phyloP scores from a whole-genome alignment of 2,329 filamentous ascomycete genomes.

The Magnaporthiopsis rhizophila region DNA sequence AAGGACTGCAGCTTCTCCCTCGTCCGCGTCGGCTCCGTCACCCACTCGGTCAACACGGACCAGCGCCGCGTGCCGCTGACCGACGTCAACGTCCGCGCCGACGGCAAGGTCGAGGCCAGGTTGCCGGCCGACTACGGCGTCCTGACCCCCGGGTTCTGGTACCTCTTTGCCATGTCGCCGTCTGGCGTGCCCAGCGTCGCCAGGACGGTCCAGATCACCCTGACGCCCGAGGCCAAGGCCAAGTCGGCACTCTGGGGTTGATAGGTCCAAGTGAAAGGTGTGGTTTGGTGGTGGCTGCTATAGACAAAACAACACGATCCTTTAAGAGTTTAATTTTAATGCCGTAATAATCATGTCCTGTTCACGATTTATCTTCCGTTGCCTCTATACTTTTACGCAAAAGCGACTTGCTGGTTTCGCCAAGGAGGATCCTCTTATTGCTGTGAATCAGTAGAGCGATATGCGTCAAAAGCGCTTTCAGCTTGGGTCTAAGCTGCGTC shows the following conservation, averaged over 20 bases:
- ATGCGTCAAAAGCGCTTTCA: too few relatives aligned
- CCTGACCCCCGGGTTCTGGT: slow-evolving; percentile 44
- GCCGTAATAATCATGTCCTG: too few relatives aligned
- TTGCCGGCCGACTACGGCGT: slow-evolving; percentile 41
- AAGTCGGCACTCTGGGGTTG: background rate
- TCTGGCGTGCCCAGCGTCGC: slow-evolving; percentile 37
- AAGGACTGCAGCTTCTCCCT: slow-evolving; percentile 4
- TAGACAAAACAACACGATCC: too few relatives aligned
- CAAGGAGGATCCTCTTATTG: too few relatives aligned
- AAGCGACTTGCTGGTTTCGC: too few relatives aligned
- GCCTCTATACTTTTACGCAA: too few relatives aligned
- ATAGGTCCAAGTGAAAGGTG: background rate
- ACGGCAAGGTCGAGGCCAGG: slow-evolving; percentile 3
- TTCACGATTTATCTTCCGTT: too few relatives aligned
- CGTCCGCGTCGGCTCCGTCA: slow-evolving; percentile 39
- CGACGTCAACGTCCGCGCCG: slow-evolving; percentile 18
- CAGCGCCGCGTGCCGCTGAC: slow-evolving; percentile 43
- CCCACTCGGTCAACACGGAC: slow-evolving; percentile 51
- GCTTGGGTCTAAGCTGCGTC: too few relatives aligned
- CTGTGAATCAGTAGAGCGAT: too few relatives aligned
- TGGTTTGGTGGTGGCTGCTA: too few relatives aligned
- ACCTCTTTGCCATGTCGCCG: slow-evolving; percentile 41
- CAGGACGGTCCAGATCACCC: slow-evolving; percentile 26
- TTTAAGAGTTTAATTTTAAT: too few relatives aligned
- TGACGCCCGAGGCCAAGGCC: background rate